Evolutionary conservation across 805 yeast species (phyloP).

Genomic region (Ogataea nonfermentans): DNA sequence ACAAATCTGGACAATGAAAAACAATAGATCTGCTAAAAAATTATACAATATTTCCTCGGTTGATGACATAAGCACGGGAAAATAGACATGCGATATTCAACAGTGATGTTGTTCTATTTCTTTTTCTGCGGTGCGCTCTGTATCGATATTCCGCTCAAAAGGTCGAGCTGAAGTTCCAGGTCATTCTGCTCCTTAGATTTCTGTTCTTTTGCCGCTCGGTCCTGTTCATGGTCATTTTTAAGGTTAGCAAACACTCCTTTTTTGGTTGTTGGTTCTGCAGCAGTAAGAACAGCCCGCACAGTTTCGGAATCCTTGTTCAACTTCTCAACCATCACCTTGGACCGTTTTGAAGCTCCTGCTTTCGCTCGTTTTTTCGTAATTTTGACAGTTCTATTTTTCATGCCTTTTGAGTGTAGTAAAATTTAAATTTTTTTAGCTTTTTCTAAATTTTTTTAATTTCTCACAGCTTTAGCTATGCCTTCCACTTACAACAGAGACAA

Average conservation of each 20-base stretch:
- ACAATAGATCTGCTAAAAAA: slow-evolving; percentile 7
- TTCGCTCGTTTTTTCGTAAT: slow-evolving; percentile 6
- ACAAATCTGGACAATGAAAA: slow-evolving; percentile 10
- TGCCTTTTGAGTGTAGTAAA: background rate
- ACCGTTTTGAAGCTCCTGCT: slow-evolving; percentile 6
- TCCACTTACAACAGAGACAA: slow-evolving; percentile 92
- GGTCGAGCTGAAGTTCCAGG: slow-evolving; percentile 44
- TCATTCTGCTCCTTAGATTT: slow-evolving; percentile 37
- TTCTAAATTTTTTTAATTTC: slow-evolving; percentile 4
- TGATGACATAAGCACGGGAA: too few relatives aligned
- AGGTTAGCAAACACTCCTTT: slow-evolving; percentile 36
- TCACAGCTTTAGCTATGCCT: slow-evolving; percentile 52
- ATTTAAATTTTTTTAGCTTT: slow-evolving; percentile 3
- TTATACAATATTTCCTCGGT: slow-evolving; percentile 1
- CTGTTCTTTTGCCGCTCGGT: slow-evolving; percentile 29
- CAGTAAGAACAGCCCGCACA: slow-evolving; percentile 18
- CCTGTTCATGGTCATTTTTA: slow-evolving; percentile 40
- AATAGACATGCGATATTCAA: too few relatives aligned
- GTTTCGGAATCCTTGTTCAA: slow-evolving; percentile 25
- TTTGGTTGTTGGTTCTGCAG: slow-evolving; percentile 10
- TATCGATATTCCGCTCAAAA: slow-evolving; percentile 38
- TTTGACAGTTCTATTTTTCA: slow-evolving; percentile 5
- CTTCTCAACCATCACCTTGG: slow-evolving; percentile 28
- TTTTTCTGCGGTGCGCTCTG: background rate
- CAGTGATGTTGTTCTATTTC: too few relatives aligned